A percentile compares a stretch with the other conserved stretches of the same genome.
phyloP scores from a whole-genome alignment of 2,329 filamentous ascomycete species.

The Stagonosporopsis tanaceti region DNA sequence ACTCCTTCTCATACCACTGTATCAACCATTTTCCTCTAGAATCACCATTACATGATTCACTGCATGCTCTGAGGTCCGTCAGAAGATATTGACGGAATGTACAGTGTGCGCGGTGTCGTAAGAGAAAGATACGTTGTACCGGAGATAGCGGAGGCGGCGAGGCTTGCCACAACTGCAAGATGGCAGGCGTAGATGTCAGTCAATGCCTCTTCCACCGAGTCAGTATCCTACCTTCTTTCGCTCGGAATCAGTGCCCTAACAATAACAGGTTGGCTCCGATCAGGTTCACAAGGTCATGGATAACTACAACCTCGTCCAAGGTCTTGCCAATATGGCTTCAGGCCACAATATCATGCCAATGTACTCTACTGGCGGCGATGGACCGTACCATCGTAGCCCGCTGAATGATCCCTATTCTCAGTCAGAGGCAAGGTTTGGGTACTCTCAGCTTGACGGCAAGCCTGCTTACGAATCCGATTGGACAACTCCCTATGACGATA shows the following conservation, averaged over 20 bases:
- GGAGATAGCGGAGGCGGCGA: constrained; percentile 79
- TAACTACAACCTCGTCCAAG: constrained; percentile 26
- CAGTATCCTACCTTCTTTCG: constrained; percentile 1
- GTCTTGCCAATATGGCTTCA: constrained; percentile 27
- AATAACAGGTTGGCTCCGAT: constrained; percentile 43
- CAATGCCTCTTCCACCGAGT: constrained; percentile 84
- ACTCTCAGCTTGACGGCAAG: constrained; percentile 27
- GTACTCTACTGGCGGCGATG: constrained; percentile 22
- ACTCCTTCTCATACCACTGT: background rate
- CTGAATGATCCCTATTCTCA: constrained; percentile 27
- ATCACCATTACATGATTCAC: background rate
- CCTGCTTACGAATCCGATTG: constrained; percentile 31
- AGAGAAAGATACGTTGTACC: constrained; percentile 94
- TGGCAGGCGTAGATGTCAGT: constrained; percentile 68
- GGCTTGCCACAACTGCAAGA: constrained; percentile 84
- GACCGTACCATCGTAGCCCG: constrained; percentile 27
- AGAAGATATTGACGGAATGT: constrained; percentile 2
- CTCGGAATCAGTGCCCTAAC: constrained; percentile 18
- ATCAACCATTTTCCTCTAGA: background rate
- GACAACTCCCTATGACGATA: constrained; percentile 39
- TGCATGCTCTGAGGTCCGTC: background rate
- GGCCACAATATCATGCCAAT: constrained; percentile 33
- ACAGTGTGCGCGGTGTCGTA: constrained; percentile 87
- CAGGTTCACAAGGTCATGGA: constrained; percentile 36
- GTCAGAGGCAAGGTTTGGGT: constrained; percentile 4